Base-by-base conservation (phyloP, 2,329 filamentous ascomycete genomes). In the Hypoxylon sp. region DNA sequence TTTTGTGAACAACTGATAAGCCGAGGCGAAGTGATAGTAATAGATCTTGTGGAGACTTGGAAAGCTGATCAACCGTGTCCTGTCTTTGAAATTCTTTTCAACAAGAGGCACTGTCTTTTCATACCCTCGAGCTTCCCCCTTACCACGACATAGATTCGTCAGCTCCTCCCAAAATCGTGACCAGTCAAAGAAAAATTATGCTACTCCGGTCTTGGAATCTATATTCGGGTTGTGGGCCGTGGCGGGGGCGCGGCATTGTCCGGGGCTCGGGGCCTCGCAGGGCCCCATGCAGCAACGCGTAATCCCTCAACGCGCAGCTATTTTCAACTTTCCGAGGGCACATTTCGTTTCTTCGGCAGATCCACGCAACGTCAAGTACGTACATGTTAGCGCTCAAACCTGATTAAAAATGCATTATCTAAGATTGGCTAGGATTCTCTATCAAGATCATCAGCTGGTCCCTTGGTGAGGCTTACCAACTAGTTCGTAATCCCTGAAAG, bases 281-380 rank as follows among this genome's bases (percentile, higher is more conserved):
- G 56, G 53, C 54, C 61, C 63, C 62, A 58, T 64, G 67, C 57
- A 62, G 58, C 51, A 64, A 69, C 63, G 63, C 63, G 67, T 69
- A 67, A 66, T 43, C 58, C 21, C 25, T 56, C 19, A 29, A 46
- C 11, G 25, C n/a, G 46, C n/a, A 32, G 39, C 34, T 55, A 47
- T 53, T 45, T 57, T 60, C 21, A 41, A 52, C 29, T 25, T 37
- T 34, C 41, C 16, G 43, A 56, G 14, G 23, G 19, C 25, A 48
- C 19, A 56, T 32, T 52, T 6, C 23, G 12, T 37, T n/a, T 16
- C 34, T 19, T 64, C 57, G 63, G 61, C 61, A 67, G 48, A 69
- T 69, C 37, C 6, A 21, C 29, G 19, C 9, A 53, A 21, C 11
- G 5, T 45, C 32, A 39, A 48, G 27, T 48, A 48, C 19, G 21